Evolutionary conservation across 2,329 filamentous ascomycete genomes (phyloP), one percentile per base, ranked within the genome.

Genomic region (Alternaria burnsii): DNA sequence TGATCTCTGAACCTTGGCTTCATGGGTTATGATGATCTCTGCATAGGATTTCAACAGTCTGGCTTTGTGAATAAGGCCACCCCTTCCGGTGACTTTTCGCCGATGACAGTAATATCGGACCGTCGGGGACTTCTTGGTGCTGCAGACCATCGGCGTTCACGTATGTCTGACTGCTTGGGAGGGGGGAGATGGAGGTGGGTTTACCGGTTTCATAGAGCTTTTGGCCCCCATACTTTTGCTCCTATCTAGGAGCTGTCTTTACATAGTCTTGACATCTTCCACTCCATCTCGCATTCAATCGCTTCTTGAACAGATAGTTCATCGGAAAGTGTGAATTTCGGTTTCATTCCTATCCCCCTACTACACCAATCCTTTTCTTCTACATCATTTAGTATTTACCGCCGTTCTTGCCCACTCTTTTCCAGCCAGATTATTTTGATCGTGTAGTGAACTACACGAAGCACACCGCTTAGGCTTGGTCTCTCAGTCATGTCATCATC

Each of bases 401-500:
- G 16, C 36, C 18, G 8, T n/a, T 38, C 8, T 5, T 38, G 36
- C 36, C 36, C 3, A 38, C 16, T 18, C 5, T 9, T 38, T n/a
- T 9, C 16, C 8, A 38, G 36, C 1, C n/a, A 38, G 16, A 1
- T 20, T 12, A 41, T 18, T 41, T 41, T 41, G 40, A 22, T 22
- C 18, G 16, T 16, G n/a, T 38, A 40, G 38, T 9, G 9, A 3
- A 14, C 40, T 12, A 20, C 20, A 42, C 20, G 6, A 42, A 42
- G 11, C 20, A 18, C 8, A 42, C 14, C 9, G 16, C 20, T 34
- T 4, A 16, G 51, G 1, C 26, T 18, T 22, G 7, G n/a, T 22
- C 24, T 6, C 11, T 32, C 38, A 42, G 38, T 14, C 2, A 72
- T 71, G 70, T 61, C 67, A 30, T 50, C 42, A 0, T 65, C 61